Evolutionary conservation across 75 land plant species (phyloP), one percentile per base, ranked within the genome.

Genomic region (Picea glauca): DNA sequence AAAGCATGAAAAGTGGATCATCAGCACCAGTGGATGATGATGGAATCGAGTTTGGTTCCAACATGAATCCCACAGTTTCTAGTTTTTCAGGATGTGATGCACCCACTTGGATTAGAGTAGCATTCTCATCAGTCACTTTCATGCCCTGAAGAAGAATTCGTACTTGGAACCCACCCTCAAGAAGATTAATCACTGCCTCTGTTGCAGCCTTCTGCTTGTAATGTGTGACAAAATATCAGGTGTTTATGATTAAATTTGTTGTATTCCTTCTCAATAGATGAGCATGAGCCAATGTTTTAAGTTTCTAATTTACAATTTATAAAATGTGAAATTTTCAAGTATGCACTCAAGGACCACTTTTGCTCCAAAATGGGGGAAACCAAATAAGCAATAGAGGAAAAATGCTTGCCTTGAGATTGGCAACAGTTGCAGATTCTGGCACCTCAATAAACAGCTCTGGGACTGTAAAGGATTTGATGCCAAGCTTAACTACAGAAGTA

Each of bases 141-240:
- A 74, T 79, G 12, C 80, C 80, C 3, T 79, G 80, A 13, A 74
- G 54, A 54, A 79, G 32, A 79, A 79, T 43, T 13, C 78, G 78
- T 18, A 79, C 40, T n/a, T 78, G 30, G 13, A 79, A 40, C 5
- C 80, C 80, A 9, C 78, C 79, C 12, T 86, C 88, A 23, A 86
- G 86, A 21, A 86, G 66, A 46, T 80, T 83, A 80, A 83, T 86
- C 21, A 84, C 85, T 23, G 88, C 86, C 40, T 86, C 88, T 86
- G 80, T 86, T 14, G 84, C 86, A 61, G 88, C 88, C 68, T 78
- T 83, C 88, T 86, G 83, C 21, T n/a, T 38, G 23, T 26, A 76
- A 56, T 14, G 61, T 15, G 17, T 17, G 77, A 76, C 58, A 58
- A 63, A 63, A 8, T n/a, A 63, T 18, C 65, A 63, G 65, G 20